Base-by-base conservation (phyloP, 768 basidiomycete genomes). In the Termitomyces sp. region DNA sequence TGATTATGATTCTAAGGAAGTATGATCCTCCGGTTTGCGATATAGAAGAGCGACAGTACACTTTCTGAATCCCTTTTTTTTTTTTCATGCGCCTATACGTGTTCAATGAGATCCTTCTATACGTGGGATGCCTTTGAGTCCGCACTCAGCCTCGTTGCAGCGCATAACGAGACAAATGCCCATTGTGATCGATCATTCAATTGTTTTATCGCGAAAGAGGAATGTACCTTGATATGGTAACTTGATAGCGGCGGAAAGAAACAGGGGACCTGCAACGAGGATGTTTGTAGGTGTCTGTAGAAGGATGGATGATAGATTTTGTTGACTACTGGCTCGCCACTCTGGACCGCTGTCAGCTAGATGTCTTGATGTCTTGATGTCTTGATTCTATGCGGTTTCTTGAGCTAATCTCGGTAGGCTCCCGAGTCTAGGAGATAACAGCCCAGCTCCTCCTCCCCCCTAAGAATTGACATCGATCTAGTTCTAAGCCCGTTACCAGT, bases 201-300 rank as follows among this genome's bases (percentile, higher is more conserved):
- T 50, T 50, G 49, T 48, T 49, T 19, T 28, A 9, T n/a, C 5
- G 5, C 10, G n/a, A 17, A 35, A 37, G 24, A 26, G 17, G 24
- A 15, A 3, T n/a, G 11, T 11, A 12, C 22, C 34, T 21, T 10
- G 22, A 22, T 14, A 40, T n/a, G 15, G 6, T 37, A n/a, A 14
- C 5, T 11, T 6, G 9, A n/a, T 38, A 10, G 15, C 35, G 17
- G 10, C n/a, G 5, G 5, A 49, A n/a, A 21, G 9, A 5, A 19
- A 11, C 49, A 50, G n/a, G 49, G n/a, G 49, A 40, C 37, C 37
- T 50, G 11, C 49, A 50, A 50, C 38, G 49, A 50, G 49, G 49
- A 50, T 12, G 24, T 19, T 28, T 28, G 49, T 50, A 6, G 49
- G 49, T 26, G 35, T 12, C 48, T 10, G 2, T 26, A 35, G 24